Evolutionary conservation across 2,329 filamentous ascomycete species (phyloP).

Genomic region (Ustulina deusta): DNA sequence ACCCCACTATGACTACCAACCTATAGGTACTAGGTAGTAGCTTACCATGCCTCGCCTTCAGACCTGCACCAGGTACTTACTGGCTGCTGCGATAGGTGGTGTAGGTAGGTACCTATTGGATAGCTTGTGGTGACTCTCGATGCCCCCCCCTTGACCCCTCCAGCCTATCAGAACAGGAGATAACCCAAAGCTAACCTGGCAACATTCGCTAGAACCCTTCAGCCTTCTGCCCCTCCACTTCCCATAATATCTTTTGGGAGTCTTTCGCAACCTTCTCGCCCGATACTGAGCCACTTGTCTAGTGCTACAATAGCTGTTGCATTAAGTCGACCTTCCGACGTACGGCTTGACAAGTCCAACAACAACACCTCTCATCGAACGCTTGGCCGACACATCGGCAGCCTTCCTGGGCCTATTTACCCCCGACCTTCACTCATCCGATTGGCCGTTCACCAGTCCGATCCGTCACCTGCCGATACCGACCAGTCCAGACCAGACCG

Average conservation of each 20-base stretch:
- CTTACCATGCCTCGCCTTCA: too few relatives aligned
- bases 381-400: constrained; percentile 5
- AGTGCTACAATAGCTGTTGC: constrained; percentile 3
- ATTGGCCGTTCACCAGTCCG: constrained; percentile 26
- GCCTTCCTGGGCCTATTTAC: constrained; percentile 4
- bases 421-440: constrained; percentile 5
- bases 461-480: constrained; percentile 21
- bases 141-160: constrained; percentile 3
- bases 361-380: background rate
- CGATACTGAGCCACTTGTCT: background rate
- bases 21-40: background rate
- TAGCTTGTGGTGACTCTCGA: background rate
- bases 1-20: background rate
- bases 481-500: constrained; percentile 33
- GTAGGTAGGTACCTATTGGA: background rate
- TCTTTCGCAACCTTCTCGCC: constrained; percentile 6
- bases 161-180: constrained; percentile 23
- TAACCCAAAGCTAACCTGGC: background rate
- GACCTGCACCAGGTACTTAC: background rate
- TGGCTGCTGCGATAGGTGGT: too few relatives aligned
- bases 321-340: background rate
- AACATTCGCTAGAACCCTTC: constrained; percentile 12
- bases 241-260: constrained; percentile 9
- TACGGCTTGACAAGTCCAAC: constrained; percentile 6
- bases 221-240: constrained; percentile 34